phyloP scores from a whole-genome alignment of 345 rosid genomes.

The Boechera retrofracta region DNA sequence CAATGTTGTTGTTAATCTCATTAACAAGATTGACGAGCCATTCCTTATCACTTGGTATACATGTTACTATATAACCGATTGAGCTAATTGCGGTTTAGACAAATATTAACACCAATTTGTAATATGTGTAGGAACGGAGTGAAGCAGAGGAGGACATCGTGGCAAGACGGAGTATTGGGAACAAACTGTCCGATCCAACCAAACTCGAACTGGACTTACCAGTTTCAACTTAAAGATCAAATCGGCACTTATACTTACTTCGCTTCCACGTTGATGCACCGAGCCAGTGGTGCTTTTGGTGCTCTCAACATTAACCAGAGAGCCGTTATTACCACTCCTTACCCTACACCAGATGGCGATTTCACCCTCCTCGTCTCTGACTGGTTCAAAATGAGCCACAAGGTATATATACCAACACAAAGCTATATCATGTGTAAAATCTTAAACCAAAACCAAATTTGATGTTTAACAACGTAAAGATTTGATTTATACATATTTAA shows the following conservation, averaged over 20 bases:
- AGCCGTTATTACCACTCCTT: slow-evolving; percentile 66
- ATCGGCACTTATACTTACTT: slow-evolving; percentile 74
- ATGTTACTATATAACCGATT: not conserved
- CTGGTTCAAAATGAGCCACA: slow-evolving; percentile 65
- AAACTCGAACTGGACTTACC: slow-evolving; percentile 76
- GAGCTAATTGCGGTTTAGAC: not conserved
- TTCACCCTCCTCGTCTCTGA: slow-evolving; percentile 68
- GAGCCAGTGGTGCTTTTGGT: slow-evolving; percentile 78
- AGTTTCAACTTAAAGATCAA: slow-evolving; percentile 83
- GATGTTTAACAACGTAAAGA: not conserved
- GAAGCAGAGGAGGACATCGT: slow-evolving; percentile 66
- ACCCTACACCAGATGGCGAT: slow-evolving; percentile 57
- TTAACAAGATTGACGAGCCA: slow-evolving; percentile 73
- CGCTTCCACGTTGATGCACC: slow-evolving; percentile 69
- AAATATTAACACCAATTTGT: not conserved
- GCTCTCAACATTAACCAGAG: slow-evolving; percentile 60
- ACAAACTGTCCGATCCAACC: slow-evolving; percentile 91
- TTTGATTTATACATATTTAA: not conserved
- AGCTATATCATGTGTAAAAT: not conserved
- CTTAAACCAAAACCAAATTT: no score
- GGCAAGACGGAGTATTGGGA: slow-evolving; percentile 94
- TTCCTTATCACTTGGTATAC: slow-evolving; percentile 80
- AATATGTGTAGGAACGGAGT: slow-evolving; percentile 67
- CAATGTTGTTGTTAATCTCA: slow-evolving; percentile 71
- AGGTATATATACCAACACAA: slow-evolving; percentile 50